Base-by-base conservation (phyloP, 2,329 filamentous ascomycete genomes). In the Penicillium sp. region DNA sequence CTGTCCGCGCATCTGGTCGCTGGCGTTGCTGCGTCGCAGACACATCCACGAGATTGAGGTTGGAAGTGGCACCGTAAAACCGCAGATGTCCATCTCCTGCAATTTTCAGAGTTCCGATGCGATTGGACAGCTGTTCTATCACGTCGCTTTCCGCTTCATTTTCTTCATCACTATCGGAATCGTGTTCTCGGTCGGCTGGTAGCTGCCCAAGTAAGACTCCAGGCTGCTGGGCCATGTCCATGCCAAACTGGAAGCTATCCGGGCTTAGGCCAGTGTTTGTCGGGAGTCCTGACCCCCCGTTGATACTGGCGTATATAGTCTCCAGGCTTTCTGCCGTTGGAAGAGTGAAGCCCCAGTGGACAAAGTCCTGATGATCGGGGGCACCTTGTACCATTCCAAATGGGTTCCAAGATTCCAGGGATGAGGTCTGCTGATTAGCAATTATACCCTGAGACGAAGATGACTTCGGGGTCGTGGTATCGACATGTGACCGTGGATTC, bases 11-110 rank as follows among this genome's bases (percentile, higher is more conserved):
- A 53, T 67, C 64, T n/a, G 60, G 61, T 26, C 57, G 57, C 27
- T 59, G 58, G 14, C 62, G 51, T 36, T 60, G 58, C 32, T 60
- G 56, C 17, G 59, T 61, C 8, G 62, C 62, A 19, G 60, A 62
- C 9, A 64, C 62, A 43, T 70, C 65, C 2, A 72, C 57, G 16
- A 72, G 39, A 33, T 68, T 70, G 11, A 71, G 56, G 26, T 72
- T 72, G 4, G 69, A 71, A 0, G 70, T 70, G 2, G 70, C 62
- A 8, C 70, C 70, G 31, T 69, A 72, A 39, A 68, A 73, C 9
- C 69, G 63, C 11, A 71, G 50, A 42, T 70, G 65, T 0, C 70
- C 70, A 45, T 70, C 69, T 2, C 64, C 61, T 0, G 64, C 60
- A 16, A 73, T 59, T 35, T 71, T 70, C 33, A 73, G 43, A 4